Percentiles rank a stretch among this genome's conserved stretches.
phyloP scores from a whole-genome alignment of 495 filamentous ascomycete species.

The Penicillium coffeae region DNA sequence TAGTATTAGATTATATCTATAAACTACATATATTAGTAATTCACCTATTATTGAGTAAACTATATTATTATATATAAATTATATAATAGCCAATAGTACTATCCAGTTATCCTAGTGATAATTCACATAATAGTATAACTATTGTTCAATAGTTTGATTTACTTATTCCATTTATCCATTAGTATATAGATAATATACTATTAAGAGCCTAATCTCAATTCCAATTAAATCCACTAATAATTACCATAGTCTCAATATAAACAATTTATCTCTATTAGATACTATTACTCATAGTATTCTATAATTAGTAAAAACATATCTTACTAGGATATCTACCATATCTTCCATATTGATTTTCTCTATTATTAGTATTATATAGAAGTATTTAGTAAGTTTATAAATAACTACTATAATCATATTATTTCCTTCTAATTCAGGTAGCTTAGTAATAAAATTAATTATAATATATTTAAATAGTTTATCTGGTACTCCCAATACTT shows the following conservation, averaged over 20 bases:
- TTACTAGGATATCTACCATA: background rate
- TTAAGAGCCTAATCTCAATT: constrained; percentile 7
- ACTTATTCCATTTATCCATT: constrained; percentile 2
- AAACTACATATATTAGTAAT: background rate
- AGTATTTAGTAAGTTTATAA: background rate
- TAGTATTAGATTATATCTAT: background rate
- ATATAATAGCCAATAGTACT: background rate
- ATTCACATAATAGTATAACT: background rate
- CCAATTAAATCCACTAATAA: background rate
- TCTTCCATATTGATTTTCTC: background rate
- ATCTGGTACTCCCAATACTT: constrained; percentile 4
- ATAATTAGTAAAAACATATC: background rate
- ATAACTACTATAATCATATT: constrained; percentile 6
- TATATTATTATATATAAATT: background rate
- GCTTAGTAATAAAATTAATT: constrained; percentile 19
- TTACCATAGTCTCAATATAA: constrained; percentile 1
- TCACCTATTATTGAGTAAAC: background rate
- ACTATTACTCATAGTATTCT: background rate
- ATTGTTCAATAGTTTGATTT: constrained; percentile 1
- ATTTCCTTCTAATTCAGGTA: constrained; percentile 1
- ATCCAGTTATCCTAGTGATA: background rate
- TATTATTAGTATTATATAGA: background rate
- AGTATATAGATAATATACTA: constrained; percentile 1
- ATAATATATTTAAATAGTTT: constrained; percentile 14
- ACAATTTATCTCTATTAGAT: constrained; percentile 3